A percentile compares a stretch with the other conserved stretches of the same genome.
Evolutionary conservation across 2,329 filamentous ascomycete species (phyloP).

Genomic region (Talaromyces sp.): DNA sequence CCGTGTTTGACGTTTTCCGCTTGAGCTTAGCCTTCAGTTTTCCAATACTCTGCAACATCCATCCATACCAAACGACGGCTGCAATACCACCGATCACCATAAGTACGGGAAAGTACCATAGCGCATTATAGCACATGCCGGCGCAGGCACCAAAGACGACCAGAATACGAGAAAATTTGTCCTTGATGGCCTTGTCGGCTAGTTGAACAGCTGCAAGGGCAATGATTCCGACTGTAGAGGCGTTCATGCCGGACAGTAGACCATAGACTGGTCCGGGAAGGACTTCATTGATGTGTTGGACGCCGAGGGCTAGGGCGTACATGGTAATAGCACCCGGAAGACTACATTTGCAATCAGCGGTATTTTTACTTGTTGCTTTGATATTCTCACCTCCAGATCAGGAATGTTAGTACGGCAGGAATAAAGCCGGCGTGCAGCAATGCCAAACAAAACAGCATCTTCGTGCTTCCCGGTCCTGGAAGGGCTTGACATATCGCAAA

Average conservation of each 20-base stretch:
- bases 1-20: slow-evolving; percentile 19
- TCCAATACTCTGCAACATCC: slow-evolving; percentile 42
- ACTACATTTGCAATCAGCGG: slow-evolving; percentile 33
- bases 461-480: slow-evolving; percentile 65
- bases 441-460: slow-evolving; percentile 67
- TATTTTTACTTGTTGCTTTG: not conserved
- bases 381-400: slow-evolving; percentile 57
- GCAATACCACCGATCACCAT: slow-evolving; percentile 55
- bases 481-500: slow-evolving; percentile 67
- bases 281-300: slow-evolving; percentile 56
- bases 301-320: slow-evolving; percentile 63
- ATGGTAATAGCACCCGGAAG: slow-evolving; percentile 68
- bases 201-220: slow-evolving; percentile 66
- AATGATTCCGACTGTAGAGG: slow-evolving; percentile 68
- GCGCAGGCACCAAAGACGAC: slow-evolving; percentile 62
- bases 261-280: slow-evolving; percentile 64
- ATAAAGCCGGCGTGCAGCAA: slow-evolving; percentile 59
- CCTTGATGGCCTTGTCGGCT: slow-evolving; percentile 63
- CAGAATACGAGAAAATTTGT: slow-evolving; percentile 59
- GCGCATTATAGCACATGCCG: slow-evolving; percentile 65
- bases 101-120: slow-evolving; percentile 71
- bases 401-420: slow-evolving; percentile 56
- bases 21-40: slow-evolving; percentile 29
- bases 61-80: slow-evolving; percentile 56
- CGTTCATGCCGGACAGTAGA: slow-evolving; percentile 67